Percentiles rank a stretch among this genome's conserved stretches.
phyloP scores from a whole-genome alignment of 2,329 filamentous ascomycete genomes.

The Diplodia intermedia region DNA sequence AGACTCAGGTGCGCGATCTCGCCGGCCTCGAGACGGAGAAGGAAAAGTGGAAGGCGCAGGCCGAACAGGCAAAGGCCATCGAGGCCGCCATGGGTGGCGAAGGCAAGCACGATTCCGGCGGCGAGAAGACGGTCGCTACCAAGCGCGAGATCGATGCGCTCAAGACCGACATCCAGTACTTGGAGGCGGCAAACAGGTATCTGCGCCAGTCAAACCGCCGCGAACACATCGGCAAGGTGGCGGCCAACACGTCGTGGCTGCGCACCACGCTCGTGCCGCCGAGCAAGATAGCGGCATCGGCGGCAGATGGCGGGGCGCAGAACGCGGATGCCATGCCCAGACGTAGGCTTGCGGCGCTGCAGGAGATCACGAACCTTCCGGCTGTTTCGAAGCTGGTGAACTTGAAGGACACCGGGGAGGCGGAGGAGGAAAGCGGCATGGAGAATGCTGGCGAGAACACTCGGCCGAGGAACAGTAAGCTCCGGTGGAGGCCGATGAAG shows the following conservation, averaged over 20 bases:
- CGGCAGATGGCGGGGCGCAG: background rate
- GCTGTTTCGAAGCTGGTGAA: slow-evolving; percentile 17
- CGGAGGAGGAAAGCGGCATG: background rate
- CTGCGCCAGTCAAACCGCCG: slow-evolving; percentile 26
- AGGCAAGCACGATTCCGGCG: slow-evolving; percentile 22
- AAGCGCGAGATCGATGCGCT: slow-evolving; percentile 33
- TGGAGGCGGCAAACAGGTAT: slow-evolving; percentile 31
- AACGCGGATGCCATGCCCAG: slow-evolving; percentile 12
- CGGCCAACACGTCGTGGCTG: slow-evolving; percentile 26
- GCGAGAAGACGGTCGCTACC: slow-evolving; percentile 33
- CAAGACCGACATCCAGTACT: slow-evolving; percentile 25
- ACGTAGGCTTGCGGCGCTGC: slow-evolving; percentile 20
- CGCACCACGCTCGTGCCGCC: slow-evolving; percentile 7
- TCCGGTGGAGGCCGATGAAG: slow-evolving; percentile 32
- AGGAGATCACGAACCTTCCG: slow-evolving; percentile 28
- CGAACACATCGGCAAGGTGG: slow-evolving; percentile 20
- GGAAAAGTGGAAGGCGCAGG: slow-evolving; percentile 32
- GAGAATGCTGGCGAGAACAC: background rate
- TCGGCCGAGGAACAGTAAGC: slow-evolving; percentile 9
- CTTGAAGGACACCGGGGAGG: slow-evolving; percentile 7
- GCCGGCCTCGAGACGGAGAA: slow-evolving; percentile 31
- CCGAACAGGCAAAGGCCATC: slow-evolving; percentile 29
- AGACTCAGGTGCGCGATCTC: slow-evolving; percentile 28
- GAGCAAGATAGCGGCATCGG: slow-evolving; percentile 7
- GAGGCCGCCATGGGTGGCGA: slow-evolving; percentile 26